A percentile compares a stretch with the other conserved stretches of the same genome.
These are phyloP conservation scores for Planoprotostelium fungivorum DNA, from an alignment of 78 protist genomes.

Conservation along the genomic window DNA sequence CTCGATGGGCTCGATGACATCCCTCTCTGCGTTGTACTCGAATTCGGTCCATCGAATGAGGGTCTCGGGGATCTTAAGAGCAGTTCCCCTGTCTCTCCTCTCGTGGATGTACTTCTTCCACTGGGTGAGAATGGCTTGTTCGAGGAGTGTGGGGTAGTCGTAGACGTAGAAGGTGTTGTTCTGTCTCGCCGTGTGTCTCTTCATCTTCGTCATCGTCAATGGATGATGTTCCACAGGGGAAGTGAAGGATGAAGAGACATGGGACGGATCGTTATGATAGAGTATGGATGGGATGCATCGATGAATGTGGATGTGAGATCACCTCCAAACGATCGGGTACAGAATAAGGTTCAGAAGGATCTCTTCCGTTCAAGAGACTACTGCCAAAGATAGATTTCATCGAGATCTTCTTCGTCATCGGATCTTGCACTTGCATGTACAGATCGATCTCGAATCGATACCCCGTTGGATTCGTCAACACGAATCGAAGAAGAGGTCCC, in stretches of 20 bases:
- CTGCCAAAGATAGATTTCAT: not conserved
- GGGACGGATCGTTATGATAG: too few relatives aligned
- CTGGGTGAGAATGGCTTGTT: constrained; percentile 52
- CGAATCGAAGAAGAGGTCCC: not conserved
- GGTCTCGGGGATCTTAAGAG: not conserved
- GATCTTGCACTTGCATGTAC: not conserved
- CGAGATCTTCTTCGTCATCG: not conserved
- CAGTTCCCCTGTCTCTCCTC: constrained; percentile 1
- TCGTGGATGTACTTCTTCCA: constrained; percentile 61
- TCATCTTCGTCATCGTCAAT: not conserved
- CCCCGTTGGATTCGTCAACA: not conserved
- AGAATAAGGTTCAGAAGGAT: not conserved
- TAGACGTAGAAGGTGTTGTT: constrained; percentile 80
- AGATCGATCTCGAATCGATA: not conserved
- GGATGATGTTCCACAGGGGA: too few relatives aligned
- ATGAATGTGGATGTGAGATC: not conserved
- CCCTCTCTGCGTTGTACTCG: not conserved
- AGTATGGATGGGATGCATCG: too few relatives aligned
- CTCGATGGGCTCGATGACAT: not conserved
- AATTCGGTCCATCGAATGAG: too few relatives aligned
- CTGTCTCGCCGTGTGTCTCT: not conserved
- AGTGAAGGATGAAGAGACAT: too few relatives aligned
- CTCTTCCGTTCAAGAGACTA: not conserved
- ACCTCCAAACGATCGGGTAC: not conserved
- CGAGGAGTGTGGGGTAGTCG: constrained; percentile 88